phyloP scores from a whole-genome alignment of 768 basidiomycete species.

The Podaxis sp. region DNA sequence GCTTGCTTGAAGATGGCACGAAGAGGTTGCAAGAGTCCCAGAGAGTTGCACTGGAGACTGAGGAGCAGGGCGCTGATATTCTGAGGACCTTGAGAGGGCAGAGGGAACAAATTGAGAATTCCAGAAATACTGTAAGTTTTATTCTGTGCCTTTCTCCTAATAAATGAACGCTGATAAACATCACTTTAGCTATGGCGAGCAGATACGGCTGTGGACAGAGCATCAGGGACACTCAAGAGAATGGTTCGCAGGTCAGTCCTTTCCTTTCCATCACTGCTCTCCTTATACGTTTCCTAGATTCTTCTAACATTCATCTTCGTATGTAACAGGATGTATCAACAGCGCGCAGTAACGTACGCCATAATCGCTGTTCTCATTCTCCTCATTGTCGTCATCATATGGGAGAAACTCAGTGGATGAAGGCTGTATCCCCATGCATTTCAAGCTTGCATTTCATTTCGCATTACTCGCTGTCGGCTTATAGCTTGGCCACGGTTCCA shows the following conservation, averaged over 20 bases:
- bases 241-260: constrained; percentile 87
- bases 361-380: constrained; percentile 84
- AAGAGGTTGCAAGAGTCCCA: constrained; percentile 87
- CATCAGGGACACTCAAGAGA: constrained; percentile 86
- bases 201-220: constrained; percentile 85
- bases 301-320: constrained; percentile 21
- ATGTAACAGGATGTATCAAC: constrained; percentile 88
- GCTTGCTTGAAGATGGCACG: constrained; percentile 78
- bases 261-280: constrained; percentile 1
- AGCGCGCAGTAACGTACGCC: constrained; percentile 79
- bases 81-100: constrained; percentile 79
- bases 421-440: neutral
- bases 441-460: neutral
- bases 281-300: constrained; percentile 27
- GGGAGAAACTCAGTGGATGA: constrained; percentile 60
- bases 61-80: constrained; percentile 93
- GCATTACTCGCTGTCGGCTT: neutral
- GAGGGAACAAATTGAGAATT: constrained; percentile 91
- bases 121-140: constrained; percentile 74
- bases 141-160: neutral
- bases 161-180: constrained; percentile 3
- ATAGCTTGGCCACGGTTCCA: neutral
- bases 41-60: constrained; percentile 91
- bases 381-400: constrained; percentile 77
- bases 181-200: constrained; percentile 69